phyloP scores from a whole-genome alignment of 495 filamentous ascomycete genomes.

The Bombardia bombarda region DNA sequence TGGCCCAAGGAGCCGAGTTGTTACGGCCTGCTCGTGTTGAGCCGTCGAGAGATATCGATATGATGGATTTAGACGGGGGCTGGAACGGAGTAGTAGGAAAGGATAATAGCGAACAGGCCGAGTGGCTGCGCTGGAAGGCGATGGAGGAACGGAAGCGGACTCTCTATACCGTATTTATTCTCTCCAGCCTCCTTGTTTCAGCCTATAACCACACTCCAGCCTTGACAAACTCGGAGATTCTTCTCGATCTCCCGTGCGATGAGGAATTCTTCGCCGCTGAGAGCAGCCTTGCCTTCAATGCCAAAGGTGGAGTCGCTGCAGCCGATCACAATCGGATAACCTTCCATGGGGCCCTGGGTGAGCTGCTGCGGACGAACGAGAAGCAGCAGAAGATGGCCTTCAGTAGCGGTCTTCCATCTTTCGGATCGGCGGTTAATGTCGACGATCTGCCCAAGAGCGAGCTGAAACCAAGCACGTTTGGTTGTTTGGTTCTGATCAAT shows the following conservation, averaged over 20 bases:
- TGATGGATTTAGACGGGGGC: slow-evolving; percentile 39
- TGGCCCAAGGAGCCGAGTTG: slow-evolving; percentile 80
- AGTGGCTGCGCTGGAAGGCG: slow-evolving; percentile 85
- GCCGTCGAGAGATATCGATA: slow-evolving; percentile 28
- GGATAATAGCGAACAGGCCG: slow-evolving; percentile 61
- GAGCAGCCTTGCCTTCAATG: slow-evolving; percentile 66
- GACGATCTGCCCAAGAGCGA: slow-evolving; percentile 52
- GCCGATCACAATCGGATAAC: slow-evolving; percentile 59
- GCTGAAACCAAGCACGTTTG: slow-evolving; percentile 84
- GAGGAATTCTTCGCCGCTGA: slow-evolving; percentile 89
- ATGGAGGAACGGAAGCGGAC: slow-evolving; percentile 92
- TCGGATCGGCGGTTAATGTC: slow-evolving; percentile 35
- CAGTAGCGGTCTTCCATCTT: slow-evolving; percentile 34
- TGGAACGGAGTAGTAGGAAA: slow-evolving; percentile 38
- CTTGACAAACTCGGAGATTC: slow-evolving; percentile 90
- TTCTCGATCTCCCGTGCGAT: slow-evolving; percentile 85
- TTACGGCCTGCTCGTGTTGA: slow-evolving; percentile 46
- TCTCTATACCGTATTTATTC: slow-evolving; percentile 80
- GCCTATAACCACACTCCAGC: slow-evolving; percentile 89
- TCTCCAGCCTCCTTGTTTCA: slow-evolving; percentile 85
- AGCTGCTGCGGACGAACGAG: slow-evolving; percentile 72
- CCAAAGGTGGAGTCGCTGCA: slow-evolving; percentile 60
- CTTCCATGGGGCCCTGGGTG: slow-evolving; percentile 70
- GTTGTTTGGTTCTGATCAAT: slow-evolving; percentile 89
- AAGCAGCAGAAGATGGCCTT: slow-evolving; percentile 44